Percentiles rank a stretch among this genome's conserved stretches.
phyloP scores from a whole-genome alignment of 208 protist genomes.

The Leishmania amazonensis region DNA sequence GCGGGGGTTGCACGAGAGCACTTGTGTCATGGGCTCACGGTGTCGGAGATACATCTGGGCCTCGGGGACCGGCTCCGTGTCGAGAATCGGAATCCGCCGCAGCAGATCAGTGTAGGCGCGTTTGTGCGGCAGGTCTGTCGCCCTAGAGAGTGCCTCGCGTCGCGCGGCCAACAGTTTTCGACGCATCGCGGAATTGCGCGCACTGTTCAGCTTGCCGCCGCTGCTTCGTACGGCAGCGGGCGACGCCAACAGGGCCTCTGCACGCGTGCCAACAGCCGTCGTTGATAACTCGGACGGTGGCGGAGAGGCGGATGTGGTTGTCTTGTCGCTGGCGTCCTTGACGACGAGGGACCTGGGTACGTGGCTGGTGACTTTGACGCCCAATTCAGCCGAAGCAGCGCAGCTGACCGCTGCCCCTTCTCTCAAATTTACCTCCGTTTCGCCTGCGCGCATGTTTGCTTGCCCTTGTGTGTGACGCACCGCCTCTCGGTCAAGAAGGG shows the following conservation, averaged over 20 bases:
- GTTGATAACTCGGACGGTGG: not conserved
- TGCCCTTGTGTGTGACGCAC: not conserved
- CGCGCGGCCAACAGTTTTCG: constrained; percentile 51
- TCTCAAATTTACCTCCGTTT: not conserved
- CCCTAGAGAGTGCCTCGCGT: constrained; percentile 36
- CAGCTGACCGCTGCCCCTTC: not conserved
- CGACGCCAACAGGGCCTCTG: not conserved
- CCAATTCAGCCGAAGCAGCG: no score
- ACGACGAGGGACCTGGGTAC: not conserved
- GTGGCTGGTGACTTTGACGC: not conserved
- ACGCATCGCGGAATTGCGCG: constrained; percentile 42
- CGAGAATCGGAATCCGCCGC: constrained; percentile 40
- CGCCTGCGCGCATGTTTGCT: not conserved
- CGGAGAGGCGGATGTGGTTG: not conserved
- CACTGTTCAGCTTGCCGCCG: not conserved
- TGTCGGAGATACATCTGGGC: constrained; percentile 55
- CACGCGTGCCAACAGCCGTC: not conserved
- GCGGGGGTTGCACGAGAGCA: constrained; percentile 87
- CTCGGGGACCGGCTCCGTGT: constrained; percentile 77
- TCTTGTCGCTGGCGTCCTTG: not conserved
- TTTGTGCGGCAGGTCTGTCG: constrained; percentile 52
- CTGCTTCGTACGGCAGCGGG: not conserved
- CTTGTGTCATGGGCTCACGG: constrained; percentile 62
- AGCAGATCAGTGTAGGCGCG: constrained; percentile 52
- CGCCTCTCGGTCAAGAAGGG: constrained; percentile 16